Conservation (phyloP, 1,284 basidiomycete genomes). For the Fomitopsis betulina region DNA sequence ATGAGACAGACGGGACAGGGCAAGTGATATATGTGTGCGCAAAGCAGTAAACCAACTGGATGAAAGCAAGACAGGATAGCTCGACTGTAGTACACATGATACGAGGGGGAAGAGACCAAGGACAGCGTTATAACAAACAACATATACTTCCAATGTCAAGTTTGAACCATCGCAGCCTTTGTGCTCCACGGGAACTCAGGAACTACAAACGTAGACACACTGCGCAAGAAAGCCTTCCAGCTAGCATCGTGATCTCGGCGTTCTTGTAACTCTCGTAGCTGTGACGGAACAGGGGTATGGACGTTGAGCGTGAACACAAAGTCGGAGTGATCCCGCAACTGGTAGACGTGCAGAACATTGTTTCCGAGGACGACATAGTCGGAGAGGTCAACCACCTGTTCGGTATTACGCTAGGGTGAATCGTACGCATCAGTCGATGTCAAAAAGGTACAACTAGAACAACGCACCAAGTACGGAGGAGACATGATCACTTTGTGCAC, state of each 20-base stretch:
- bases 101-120: neutral
- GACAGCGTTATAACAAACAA: neutral
- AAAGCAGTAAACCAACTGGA: neutral
- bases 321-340: constrained; percentile 6
- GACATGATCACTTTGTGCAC: constrained; percentile 1
- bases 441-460: neutral
- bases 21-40: neutral
- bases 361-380: constrained; percentile 3
- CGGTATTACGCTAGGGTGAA: neutral
- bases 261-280: constrained; percentile 8
- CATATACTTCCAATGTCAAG: neutral
- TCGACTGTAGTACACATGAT: neutral
- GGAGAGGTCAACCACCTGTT: constrained; percentile 13
- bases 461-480: constrained; percentile 8
- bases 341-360: constrained; percentile 11
- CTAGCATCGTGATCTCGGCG: constrained; percentile 1
- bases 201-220: neutral
- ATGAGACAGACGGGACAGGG: neutral
- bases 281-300: constrained; percentile 9
- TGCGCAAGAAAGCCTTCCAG: constrained; percentile 9
- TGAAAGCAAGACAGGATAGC: neutral
- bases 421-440: neutral
- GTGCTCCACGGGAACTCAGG: neutral
- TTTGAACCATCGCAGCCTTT: neutral
- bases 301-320: constrained; percentile 14